Evolutionary conservation across 2,329 filamentous ascomycete species (phyloP).

Genomic region (Aspergillus sp.): DNA sequence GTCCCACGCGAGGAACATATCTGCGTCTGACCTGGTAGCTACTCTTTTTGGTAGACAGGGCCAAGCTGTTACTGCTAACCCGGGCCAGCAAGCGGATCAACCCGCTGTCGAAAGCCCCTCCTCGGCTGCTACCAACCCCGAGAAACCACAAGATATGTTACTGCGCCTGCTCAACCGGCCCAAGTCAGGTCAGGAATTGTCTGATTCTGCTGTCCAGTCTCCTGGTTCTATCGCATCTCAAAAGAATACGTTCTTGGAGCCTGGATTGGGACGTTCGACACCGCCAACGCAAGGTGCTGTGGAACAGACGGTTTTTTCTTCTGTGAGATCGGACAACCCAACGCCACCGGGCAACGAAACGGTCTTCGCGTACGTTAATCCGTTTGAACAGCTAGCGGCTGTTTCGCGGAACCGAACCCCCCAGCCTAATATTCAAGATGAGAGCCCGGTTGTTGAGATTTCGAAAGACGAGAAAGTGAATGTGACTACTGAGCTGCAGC

Average conservation of each 20-base stretch:
- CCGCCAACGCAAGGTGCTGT: slow-evolving; percentile 14
- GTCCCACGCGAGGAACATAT: slow-evolving; percentile 43
- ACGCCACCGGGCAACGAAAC: slow-evolving; percentile 38
- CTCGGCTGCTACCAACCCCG: slow-evolving; percentile 43
- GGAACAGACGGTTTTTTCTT: slow-evolving; percentile 17
- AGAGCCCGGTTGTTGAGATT: slow-evolving; percentile 39
- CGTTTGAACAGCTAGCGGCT: slow-evolving; percentile 68
- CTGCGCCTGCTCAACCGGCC: slow-evolving; percentile 81
- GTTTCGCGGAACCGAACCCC: slow-evolving; percentile 61
- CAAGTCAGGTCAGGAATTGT: slow-evolving; percentile 40
- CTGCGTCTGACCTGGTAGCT: slow-evolving; percentile 58
- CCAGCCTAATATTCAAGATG: slow-evolving; percentile 44
- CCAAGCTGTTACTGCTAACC: slow-evolving; percentile 26
- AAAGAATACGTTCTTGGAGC: slow-evolving; percentile 25
- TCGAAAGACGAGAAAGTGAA: slow-evolving; percentile 23
- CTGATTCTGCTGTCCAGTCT: slow-evolving; percentile 36
- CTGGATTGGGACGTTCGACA: slow-evolving; percentile 3
- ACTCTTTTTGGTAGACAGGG: slow-evolving; percentile 52
- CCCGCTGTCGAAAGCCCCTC: slow-evolving; percentile 19
- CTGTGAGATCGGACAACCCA: slow-evolving; percentile 33
- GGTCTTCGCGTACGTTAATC: slow-evolving; percentile 70
- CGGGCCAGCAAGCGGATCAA: slow-evolving; percentile 24
- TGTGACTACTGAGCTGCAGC: slow-evolving; percentile 22
- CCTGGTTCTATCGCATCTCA: slow-evolving; percentile 40
- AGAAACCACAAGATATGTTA: slow-evolving; percentile 80